phyloP scores from a whole-genome alignment of 805 yeast species.

The Kregervanrija delftensis region DNA sequence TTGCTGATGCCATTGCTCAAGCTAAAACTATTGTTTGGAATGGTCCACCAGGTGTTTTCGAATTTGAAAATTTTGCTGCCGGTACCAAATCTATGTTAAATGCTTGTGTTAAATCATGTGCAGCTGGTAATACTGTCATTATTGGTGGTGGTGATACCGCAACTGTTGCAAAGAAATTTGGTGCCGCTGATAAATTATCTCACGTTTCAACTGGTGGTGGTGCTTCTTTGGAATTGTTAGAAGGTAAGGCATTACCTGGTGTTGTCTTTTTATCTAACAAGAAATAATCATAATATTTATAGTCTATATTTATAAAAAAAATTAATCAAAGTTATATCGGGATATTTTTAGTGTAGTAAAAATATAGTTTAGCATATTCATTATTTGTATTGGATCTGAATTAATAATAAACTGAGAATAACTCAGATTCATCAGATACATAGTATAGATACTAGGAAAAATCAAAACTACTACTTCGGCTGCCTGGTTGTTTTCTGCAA shows the following conservation, averaged over 20 bases:
- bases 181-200: constrained; percentile 91
- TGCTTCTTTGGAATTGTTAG: constrained; percentile 96
- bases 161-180: constrained; percentile 97
- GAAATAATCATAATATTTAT: constrained; percentile 18
- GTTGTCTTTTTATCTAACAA: constrained; percentile 86
- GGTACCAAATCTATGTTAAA: constrained; percentile 91
- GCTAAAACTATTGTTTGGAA: constrained; percentile 99
- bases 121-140: constrained; percentile 87
- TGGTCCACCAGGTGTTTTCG: constrained; percentile 99
- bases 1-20: constrained; percentile 74
- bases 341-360: background rate
- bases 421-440: too few relatives aligned
- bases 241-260: constrained; percentile 98
- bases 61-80: constrained; percentile 82
- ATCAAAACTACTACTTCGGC: background rate
- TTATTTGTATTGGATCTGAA: too few relatives aligned
- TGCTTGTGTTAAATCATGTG: constrained; percentile 80
- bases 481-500: background rate
- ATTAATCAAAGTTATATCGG: background rate
- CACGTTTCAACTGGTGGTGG: constrained; percentile 99
- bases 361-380: too few relatives aligned
- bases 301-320: background rate
- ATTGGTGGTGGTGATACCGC: constrained; percentile 99
- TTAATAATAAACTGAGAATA: too few relatives aligned
- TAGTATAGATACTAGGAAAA: too few relatives aligned